Evolutionary conservation across 345 rosid species (phyloP).

Genomic region (Pistacia atlantica): DNA sequence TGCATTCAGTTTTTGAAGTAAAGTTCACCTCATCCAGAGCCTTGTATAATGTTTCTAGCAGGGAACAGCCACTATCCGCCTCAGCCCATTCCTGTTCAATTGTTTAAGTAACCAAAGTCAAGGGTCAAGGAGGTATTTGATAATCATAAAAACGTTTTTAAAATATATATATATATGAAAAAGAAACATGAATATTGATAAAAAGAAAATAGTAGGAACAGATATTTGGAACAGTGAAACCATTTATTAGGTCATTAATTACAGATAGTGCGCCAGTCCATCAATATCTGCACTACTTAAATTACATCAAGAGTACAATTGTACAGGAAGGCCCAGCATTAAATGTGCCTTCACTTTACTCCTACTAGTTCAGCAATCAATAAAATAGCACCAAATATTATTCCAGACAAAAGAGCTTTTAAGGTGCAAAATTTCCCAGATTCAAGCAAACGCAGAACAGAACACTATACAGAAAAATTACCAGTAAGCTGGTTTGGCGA

Average conservation of each 20-base stretch:
- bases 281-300: neutral
- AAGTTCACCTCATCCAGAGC: conserved; percentile 90
- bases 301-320: neutral
- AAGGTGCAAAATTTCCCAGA: neutral
- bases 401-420: neutral
- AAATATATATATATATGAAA: no score
- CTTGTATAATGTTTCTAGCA: conserved; percentile 71
- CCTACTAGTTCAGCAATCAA: no score
- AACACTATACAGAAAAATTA: neutral
- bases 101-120: conserved; percentile 8
- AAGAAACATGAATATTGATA: neutral
- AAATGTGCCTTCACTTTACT: neutral
- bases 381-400: neutral
- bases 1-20: conserved; percentile 15
- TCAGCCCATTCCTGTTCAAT: conserved; percentile 70
- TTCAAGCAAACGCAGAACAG: neutral
- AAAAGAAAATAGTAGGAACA: no score
- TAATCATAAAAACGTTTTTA: neutral
- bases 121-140: neutral
- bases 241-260: neutral
- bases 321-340: neutral
- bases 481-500: neutral
- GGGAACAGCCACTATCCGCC: conserved; percentile 67
- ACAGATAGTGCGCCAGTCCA: neutral
- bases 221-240: neutral